These are phyloP conservation scores for Inga laurina DNA, from an alignment of 306 rosid species.

Conservation along the genomic window DNA sequence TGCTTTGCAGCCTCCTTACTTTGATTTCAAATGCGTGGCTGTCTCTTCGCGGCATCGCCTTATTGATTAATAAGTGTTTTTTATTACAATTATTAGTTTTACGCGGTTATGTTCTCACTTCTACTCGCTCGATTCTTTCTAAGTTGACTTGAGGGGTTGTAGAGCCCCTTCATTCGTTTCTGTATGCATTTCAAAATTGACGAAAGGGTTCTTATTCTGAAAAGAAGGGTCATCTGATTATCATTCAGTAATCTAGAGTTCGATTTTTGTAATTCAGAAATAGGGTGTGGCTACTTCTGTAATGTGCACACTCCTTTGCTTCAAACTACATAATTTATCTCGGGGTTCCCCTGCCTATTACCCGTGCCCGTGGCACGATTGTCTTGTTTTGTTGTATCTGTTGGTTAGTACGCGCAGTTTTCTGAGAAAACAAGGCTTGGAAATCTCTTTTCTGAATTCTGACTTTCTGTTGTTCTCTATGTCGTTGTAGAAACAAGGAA, in stretches of 20 bases:
- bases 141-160: background rate
- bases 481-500: background rate
- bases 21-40: background rate
- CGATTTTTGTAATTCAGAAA: constrained; percentile 31
- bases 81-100: background rate
- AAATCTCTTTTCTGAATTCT: constrained; percentile 2
- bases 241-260: background rate
- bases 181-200: background rate
- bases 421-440: constrained; percentile 26
- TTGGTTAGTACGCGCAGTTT: constrained; percentile 11
- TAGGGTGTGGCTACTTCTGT: constrained; percentile 29
- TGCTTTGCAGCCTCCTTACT: background rate
- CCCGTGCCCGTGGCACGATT: constrained; percentile 30
- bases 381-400: constrained; percentile 35
- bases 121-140: background rate
- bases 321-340: constrained; percentile 23
- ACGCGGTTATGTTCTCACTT: background rate
- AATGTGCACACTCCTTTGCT: constrained; percentile 6
- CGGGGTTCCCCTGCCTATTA: constrained; percentile 26
- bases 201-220: background rate
- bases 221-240: background rate
- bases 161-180: background rate
- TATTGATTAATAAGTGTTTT: background rate
- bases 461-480: background rate
- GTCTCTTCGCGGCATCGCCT: background rate